These are phyloP conservation scores for Daphne laureola DNA, from an alignment of 441 rosid species.

Conservation along the genomic window DNA sequence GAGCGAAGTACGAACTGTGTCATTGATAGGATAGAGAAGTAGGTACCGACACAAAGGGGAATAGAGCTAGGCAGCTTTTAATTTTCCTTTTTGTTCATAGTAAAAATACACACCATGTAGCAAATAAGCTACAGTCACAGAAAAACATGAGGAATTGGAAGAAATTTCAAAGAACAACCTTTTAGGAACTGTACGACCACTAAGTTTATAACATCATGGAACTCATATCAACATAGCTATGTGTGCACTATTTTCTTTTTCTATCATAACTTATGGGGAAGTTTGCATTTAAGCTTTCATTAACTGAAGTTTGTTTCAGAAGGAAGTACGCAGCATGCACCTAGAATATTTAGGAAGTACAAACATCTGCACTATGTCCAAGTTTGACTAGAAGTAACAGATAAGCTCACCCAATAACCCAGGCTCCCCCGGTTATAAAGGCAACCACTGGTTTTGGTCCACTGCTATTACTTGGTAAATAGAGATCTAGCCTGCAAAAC, in stretches of 20 bases:
- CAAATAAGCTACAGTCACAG: too few relatives aligned
- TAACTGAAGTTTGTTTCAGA: conserved; percentile 1
- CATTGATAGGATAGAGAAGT: too few relatives aligned
- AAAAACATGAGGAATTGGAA: too few relatives aligned
- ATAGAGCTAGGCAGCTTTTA: too few relatives aligned
- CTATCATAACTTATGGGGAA: background rate
- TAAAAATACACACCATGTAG: too few relatives aligned
- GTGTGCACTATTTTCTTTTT: background rate
- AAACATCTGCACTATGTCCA: conserved; percentile 3
- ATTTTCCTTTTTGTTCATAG: background rate
- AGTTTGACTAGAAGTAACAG: conserved; percentile 6
- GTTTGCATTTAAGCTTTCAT: background rate
- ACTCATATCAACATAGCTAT: too few relatives aligned
- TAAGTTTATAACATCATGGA: too few relatives aligned
- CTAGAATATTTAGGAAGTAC: background rate
- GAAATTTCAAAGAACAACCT: too few relatives aligned
- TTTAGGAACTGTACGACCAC: too few relatives aligned
- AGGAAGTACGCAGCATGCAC: background rate
- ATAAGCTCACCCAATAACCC: conserved; percentile 90
- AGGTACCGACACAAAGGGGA: too few relatives aligned
- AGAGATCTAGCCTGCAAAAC: conserved; percentile 76
- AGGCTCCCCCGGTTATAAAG: conserved; percentile 93
- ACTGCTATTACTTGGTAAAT: conserved; percentile 60
- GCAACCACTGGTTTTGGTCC: conserved; percentile 88
- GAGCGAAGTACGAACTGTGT: too few relatives aligned